These are phyloP conservation scores for Candida saitoana DNA, from an alignment of 805 yeast genomes.

Conservation along the genomic window DNA sequence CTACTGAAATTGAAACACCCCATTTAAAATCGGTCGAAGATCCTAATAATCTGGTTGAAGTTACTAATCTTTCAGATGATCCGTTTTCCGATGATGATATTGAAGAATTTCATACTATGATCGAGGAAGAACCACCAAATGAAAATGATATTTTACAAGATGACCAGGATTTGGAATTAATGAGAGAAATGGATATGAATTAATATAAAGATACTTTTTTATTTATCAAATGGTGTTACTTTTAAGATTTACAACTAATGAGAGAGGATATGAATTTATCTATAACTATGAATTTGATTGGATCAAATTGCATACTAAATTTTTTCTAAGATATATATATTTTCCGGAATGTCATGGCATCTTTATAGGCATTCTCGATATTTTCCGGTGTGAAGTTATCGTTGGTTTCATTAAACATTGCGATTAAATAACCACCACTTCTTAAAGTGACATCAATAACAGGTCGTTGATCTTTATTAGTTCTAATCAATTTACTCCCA, in stretches of 20 bases:
- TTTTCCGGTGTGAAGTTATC: constrained; percentile 3
- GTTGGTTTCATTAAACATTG: constrained; percentile 35
- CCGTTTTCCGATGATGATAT: constrained; percentile 23
- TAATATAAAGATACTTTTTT: too few relatives aligned
- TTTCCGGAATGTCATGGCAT: constrained; percentile 46
- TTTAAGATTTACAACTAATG: too few relatives aligned
- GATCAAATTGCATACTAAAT: too few relatives aligned
- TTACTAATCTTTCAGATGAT: constrained; percentile 17
- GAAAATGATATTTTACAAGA: constrained; percentile 14
- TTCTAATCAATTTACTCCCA: constrained; percentile 42
- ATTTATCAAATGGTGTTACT: too few relatives aligned
- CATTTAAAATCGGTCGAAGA: background rate
- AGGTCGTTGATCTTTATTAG: constrained; percentile 13
- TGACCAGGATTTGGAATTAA: constrained; percentile 31
- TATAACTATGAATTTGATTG: too few relatives aligned
- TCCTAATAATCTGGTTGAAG: constrained; percentile 2
- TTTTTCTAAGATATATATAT: constrained; percentile 32
- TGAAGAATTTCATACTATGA: constrained; percentile 7
- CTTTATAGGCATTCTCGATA: constrained; percentile 24
- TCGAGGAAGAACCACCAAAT: constrained; percentile 7
- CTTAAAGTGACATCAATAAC: constrained; percentile 43
- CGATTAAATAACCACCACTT: constrained; percentile 51
- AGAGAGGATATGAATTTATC: too few relatives aligned
- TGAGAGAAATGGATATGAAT: constrained; percentile 34
- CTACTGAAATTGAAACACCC: background rate